Evolutionary conservation across 139 green algal species (phyloP), one percentile per base, ranked within the genome.

Genomic region (Coelastrella sp.): DNA sequence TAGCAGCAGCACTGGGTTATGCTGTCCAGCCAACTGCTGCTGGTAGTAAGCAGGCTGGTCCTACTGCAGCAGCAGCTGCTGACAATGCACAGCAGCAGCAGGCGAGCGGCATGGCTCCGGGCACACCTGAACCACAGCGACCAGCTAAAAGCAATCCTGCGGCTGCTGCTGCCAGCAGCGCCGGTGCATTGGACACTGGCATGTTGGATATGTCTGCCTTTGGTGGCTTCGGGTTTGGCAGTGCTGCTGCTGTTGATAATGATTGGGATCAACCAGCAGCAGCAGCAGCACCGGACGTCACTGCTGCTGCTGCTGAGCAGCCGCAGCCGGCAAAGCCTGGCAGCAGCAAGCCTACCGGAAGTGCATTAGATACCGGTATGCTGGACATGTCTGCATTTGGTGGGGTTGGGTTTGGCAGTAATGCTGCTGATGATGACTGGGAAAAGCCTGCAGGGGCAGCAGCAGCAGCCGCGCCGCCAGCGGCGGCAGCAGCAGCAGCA

Each of bases 121-220:
- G n/a, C 3, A 85, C 79, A 57, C 79, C 79, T 5, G 57, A 85
- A 17, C 56, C 58, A 58, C 19, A 32, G 6, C 11, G 17, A 19
- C 79, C 23, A 66, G 17, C 6, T 14, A n/a, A 57, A 56, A 73
- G 56, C 79, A 73, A 71, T 47, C 57, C 6, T 73, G 79, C 59
- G 47, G 61, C 32, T 54, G 81, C 79, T 85, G 79, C 17, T 58
- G 74, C 23, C 19, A 23, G 47, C 10, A 13, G 6, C 19, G 20
- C 61, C 81, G 64, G 32, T 16, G 57, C 58, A 19, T 47, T 73
- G 19, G 83, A 93, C 16, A 92, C 82, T 5, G 92, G 92, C 60
- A 91, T 92, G 90, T 85, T 92, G 7, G 89, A 92, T 66, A 92
- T 94, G 92, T 89, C 86, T 5, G 87, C 92, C 4, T 92, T 94